Evolutionary conservation across 2,329 filamentous ascomycete species (phyloP).

Genomic region (Fusarium sp.): DNA sequence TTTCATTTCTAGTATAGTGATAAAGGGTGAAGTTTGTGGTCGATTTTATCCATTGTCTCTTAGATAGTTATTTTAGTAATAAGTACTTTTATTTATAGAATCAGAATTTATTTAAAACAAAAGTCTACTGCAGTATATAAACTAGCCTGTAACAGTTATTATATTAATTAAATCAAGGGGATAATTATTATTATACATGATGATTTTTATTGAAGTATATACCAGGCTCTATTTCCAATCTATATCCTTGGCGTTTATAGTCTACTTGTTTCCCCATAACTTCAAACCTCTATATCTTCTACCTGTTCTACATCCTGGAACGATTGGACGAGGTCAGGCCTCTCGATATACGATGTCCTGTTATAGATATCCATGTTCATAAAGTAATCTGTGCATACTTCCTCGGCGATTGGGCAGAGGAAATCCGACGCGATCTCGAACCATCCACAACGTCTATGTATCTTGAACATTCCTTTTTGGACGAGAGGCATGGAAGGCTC

Average conservation of each 20-base stretch:
- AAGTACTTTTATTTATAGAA: not conserved
- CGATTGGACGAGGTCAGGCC: not conserved
- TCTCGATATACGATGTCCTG: not conserved
- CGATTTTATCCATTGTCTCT: accelerated
- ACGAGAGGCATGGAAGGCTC: not conserved
- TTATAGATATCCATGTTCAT: not conserved
- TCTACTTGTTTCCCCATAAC: accelerated
- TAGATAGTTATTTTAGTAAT: not conserved
- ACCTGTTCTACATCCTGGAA: not conserved
- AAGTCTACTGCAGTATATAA: too few relatives aligned
- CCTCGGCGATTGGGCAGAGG: not conserved
- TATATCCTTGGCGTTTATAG: not conserved
- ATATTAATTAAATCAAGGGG: too few relatives aligned
- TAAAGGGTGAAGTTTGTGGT: accelerated
- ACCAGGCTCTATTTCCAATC: not conserved
- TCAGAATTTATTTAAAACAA: not conserved
- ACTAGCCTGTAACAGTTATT: too few relatives aligned
- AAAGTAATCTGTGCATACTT: not conserved
- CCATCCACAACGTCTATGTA: not conserved
- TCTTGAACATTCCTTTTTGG: not conserved
- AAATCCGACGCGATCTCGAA: not conserved
- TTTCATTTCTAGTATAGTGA: not conserved
- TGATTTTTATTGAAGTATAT: not conserved
- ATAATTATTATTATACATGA: too few relatives aligned
- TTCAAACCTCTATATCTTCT: not conserved